Percentiles rank a stretch among this genome's conserved stretches.
Conservation (phyloP, 768 basidiomycete species). For the Lentinula aciculospora region DNA sequence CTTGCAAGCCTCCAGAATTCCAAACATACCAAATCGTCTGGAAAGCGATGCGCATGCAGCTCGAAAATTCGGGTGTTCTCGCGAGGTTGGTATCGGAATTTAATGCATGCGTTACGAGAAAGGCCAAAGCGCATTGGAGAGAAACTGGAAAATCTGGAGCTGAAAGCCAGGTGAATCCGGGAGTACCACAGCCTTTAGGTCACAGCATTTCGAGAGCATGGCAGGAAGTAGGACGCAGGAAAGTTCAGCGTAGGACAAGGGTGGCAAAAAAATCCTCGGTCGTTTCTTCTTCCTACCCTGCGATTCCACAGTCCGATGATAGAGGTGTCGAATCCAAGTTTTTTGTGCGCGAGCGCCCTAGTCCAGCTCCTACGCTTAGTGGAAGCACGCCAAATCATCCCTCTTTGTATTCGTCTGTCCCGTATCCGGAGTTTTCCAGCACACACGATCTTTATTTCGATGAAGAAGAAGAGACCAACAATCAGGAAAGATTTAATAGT, state of each 20-base stretch:
- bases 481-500: too few relatives aligned
- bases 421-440: too few relatives aligned
- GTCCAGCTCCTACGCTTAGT: neutral
- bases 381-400: too few relatives aligned
- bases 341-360: neutral
- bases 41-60: neutral
- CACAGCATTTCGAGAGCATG: neutral
- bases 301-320: neutral
- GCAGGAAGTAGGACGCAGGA: neutral
- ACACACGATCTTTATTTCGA: too few relatives aligned
- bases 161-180: neutral
- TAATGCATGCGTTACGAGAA: neutral
- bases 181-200: neutral
- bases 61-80: neutral
- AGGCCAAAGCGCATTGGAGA: neutral
- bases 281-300: neutral
- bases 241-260: neutral
- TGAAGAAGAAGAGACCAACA: too few relatives aligned
- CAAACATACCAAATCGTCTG: neutral
- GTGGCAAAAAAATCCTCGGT: too few relatives aligned
- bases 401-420: too few relatives aligned
- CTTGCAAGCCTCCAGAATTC: neutral
- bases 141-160: neutral
- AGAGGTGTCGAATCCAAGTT: neutral
- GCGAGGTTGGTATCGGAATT: neutral